Conservation (phyloP, 495 filamentous ascomycete species). For the Penicillium bialowiezense region DNA sequence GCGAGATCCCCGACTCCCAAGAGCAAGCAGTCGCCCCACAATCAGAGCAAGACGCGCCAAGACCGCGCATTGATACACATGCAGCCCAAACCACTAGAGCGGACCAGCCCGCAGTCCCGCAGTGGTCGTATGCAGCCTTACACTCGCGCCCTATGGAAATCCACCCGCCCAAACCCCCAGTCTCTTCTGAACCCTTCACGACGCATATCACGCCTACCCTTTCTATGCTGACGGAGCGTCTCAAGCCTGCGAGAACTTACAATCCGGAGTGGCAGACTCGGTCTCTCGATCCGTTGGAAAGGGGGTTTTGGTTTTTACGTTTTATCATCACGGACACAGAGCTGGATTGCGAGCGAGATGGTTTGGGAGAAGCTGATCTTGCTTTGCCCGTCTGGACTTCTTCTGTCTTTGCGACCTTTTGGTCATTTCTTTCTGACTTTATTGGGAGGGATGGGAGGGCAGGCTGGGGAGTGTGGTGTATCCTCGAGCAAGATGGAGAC, state of each 20-base stretch:
- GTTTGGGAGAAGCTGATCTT: too few species aligned
- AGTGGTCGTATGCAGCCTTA: neutral
- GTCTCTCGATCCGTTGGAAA: conserved; percentile 52
- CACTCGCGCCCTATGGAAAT: conserved; percentile 33
- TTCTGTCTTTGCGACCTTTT: conserved; percentile 45
- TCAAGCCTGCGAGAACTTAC: conserved; percentile 49
- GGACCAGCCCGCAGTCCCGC: neutral
- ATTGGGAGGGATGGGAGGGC: conserved; percentile 53
- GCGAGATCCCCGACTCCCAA: conserved; percentile 48
- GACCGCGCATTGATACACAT: neutral
- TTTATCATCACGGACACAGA: conserved; percentile 24
- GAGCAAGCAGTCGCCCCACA: conserved; percentile 6
- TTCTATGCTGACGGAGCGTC: conserved; percentile 46
- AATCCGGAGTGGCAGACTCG: conserved; percentile 51
- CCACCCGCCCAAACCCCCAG: conserved; percentile 42
- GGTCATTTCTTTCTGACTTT: conserved; percentile 60
- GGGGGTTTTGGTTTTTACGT: conserved; percentile 66
- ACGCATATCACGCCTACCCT: conserved; percentile 57
- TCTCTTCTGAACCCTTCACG: conserved; percentile 36
- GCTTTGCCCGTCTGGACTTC: conserved; percentile 18
- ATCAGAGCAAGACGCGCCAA: neutral
- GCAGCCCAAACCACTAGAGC: neutral
- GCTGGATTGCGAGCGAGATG: neutral
- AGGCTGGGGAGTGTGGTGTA: conserved; percentile 67
- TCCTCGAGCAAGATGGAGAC: conserved; percentile 14